Base-by-base conservation (phyloP, 306 rosid genomes). In the Rubus parviflorus region DNA sequence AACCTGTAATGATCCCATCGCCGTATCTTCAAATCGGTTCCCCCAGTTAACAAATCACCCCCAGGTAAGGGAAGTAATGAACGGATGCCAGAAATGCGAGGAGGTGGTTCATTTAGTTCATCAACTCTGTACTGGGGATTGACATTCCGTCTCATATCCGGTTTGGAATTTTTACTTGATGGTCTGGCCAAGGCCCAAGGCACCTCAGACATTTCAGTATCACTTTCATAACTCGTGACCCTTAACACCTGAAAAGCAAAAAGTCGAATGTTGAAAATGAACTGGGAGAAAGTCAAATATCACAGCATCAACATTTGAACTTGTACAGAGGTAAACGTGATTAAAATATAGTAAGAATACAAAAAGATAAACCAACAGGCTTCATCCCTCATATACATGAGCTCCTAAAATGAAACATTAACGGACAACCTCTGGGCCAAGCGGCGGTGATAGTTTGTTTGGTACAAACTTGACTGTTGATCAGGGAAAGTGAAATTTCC, bases 31-130 rank as follows among this genome's bases (percentile, higher is more conserved):
- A 95, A 85, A 79, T 95, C 98, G 11, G 98, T 92, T 70, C 97
- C 97, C 56, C 93, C 98, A 46, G 98, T 92, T 83, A 95, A 79
- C 79, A 92, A 74, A 88, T 95, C 97, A 75, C 98, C 98, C 42
- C 97, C 98, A 72, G 98, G 92, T 85, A 95, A 88, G 77, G 98
- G 92, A 78, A 92, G 97, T 89, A 95, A 76, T 75, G 98, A 86
- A 51, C 97, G 93, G 22, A 95, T 85, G 53, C 97, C 98, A 78
- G 92, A 91, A 85, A 95, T 88, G 72, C 92, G 97, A 10, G 96
- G 83, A 51, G 92, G 88, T 75, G 97, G 96, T 79, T 90, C 97
- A 62, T 88, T 93, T 82, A 95, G 86, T 83, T 95, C 98, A 82
- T 88, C 89, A 68, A 90, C 96, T 89, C 94, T 85, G 84, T 95